Conservation (phyloP, 352 stramenopile genomes). For the Phytopythium ostracodes region DNA sequence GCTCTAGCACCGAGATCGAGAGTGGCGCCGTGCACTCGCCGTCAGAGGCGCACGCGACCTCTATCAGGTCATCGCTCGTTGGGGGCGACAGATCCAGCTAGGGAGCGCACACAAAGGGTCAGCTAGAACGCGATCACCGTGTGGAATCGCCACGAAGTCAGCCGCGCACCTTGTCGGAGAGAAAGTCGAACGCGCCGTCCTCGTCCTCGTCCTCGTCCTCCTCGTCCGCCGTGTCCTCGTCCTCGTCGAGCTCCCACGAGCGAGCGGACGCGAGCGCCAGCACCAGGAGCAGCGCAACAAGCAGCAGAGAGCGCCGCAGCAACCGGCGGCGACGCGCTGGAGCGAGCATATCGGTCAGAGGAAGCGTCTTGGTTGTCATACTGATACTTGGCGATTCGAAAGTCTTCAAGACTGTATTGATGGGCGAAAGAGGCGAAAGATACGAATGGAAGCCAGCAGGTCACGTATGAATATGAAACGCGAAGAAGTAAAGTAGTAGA, state of each 20-base stretch:
- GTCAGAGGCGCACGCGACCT: constrained; percentile 33
- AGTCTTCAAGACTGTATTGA: too few species aligned
- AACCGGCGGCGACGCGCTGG: neutral
- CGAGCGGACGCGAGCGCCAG: constrained; percentile 14
- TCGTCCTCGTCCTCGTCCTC: constrained; percentile 25
- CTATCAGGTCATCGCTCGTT: constrained; percentile 11
- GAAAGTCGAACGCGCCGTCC: constrained; percentile 28
- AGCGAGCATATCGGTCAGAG: too few species aligned
- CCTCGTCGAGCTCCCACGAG: constrained; percentile 15
- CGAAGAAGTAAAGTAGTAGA: too few species aligned
- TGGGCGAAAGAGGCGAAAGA: too few species aligned
- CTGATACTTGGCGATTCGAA: too few species aligned
- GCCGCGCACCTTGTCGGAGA: constrained; percentile 22
- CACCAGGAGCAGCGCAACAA: constrained; percentile 9
- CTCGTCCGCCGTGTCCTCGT: constrained; percentile 17
- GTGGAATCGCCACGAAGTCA: neutral
- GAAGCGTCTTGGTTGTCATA: too few species aligned
- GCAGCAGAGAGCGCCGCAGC: constrained; percentile 1
- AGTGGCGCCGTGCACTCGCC: constrained; percentile 17
- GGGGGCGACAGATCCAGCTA: neutral
- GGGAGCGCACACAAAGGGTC: neutral
- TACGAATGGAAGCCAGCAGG: too few species aligned
- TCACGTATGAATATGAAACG: too few species aligned
- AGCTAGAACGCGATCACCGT: neutral
- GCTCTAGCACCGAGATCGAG: constrained; percentile 31